These are phyloP conservation scores for Pichia sorboxylosa DNA, from an alignment of 1,139 yeast genomes.

Conservation along the genomic window DNA sequence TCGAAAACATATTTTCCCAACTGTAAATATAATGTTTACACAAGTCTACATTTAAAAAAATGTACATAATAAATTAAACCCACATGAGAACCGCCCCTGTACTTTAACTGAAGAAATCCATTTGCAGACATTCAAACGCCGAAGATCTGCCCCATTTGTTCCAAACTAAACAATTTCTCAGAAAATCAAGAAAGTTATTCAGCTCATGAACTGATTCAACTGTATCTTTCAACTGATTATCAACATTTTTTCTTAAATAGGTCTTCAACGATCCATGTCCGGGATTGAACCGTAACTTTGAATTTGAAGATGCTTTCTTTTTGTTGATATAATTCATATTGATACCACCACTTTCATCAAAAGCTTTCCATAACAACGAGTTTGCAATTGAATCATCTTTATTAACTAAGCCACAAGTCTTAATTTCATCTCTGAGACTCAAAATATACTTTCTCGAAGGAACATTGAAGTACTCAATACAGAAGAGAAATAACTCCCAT, in stretches of 20 bases:
- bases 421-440: constrained; percentile 25
- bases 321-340: constrained; percentile 11
- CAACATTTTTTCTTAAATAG: constrained; percentile 8
- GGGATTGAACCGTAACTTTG: constrained; percentile 10
- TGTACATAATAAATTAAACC: too few species aligned
- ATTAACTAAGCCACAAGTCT: constrained; percentile 18
- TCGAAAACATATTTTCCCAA: too few species aligned
- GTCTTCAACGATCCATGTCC: constrained; percentile 13
- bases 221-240: constrained; percentile 1
- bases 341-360: constrained; percentile 15
- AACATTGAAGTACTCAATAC: constrained; percentile 37
- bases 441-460: constrained; percentile 36
- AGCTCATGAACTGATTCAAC: constrained; percentile 5
- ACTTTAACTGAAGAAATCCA: constrained; percentile 3
- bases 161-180: constrained; percentile 18
- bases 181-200: constrained; percentile 10
- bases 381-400: constrained; percentile 5
- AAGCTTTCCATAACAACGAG: constrained; percentile 22
- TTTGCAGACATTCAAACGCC: constrained; percentile 2
- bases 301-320: constrained; percentile 3
- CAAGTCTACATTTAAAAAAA: too few species aligned
- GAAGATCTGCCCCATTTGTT: constrained; percentile 12
- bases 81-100: too few species aligned
- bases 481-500: constrained; percentile 48
- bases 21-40: too few species aligned